Base-by-base conservation (phyloP, 2,329 filamentous ascomycete species). In the Tolypocladium album region DNA sequence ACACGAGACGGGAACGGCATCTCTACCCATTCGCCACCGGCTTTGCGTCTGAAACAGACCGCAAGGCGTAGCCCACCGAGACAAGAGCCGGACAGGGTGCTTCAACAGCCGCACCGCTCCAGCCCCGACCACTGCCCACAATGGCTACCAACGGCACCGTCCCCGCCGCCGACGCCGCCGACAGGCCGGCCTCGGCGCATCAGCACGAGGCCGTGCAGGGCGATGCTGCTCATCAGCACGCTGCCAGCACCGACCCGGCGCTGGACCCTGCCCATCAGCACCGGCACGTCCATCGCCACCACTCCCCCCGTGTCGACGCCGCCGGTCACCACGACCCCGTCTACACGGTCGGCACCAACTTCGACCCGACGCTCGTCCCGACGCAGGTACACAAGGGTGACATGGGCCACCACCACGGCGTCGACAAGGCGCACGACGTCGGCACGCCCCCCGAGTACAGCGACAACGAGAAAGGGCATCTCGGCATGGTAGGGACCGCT, bases 341-440 rank as follows among this genome's bases (percentile, higher is more conserved):
- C 52, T 83, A 83, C 66, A 74, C 79, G 42, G 74, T 74, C 57
- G 75, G 73, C 55, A 76, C 69, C 31, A 74, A 70, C 17, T 65
- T 72, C 13, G 70, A 80, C 64, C 67, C 68, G 6, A 59, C 62
- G 24, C 60, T 66, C 66, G 76, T 75, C 15, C 72, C 73, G 2
- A 61, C 31, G 2, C 63, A 67, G 42, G 60, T 61, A 52, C 61
- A 63, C 45, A 64, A 64, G 59, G 59, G 61, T 56, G 60, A 59
- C 42, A 42, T 60, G 22, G 58, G 78, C 58, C 68, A 74, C 45
- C 61, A 65, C 47, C 61, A 65, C 60, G 65, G 65, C 50, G 62
- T 69, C 56, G 68, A 70, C 57, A 67, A 67, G 55, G 64, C 58
- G 20, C 60, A 59, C n/a, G 56, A 59, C 53, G 59, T 60, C 55